These are phyloP conservation scores for Elongisporangium anandrum DNA, from an alignment of 352 stramenopile species.

Conservation along the genomic window DNA sequence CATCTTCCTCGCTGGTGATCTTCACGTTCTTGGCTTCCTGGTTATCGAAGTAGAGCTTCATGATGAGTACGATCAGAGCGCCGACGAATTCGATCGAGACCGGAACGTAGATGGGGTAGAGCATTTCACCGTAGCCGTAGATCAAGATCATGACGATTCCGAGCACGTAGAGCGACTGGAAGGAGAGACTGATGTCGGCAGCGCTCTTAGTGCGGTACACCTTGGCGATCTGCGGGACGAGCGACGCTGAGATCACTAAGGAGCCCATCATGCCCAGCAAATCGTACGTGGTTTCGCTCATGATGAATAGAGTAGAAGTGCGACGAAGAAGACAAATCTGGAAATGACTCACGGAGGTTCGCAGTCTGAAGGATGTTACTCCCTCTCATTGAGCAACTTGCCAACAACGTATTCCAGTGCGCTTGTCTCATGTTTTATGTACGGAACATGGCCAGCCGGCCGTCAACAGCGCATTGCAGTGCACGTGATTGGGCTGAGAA, in stretches of 20 bases:
- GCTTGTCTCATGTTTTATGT: too few species aligned
- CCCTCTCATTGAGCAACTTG: too few species aligned
- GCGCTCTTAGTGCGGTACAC: constrained; percentile 57
- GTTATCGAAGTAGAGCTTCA: constrained; percentile 46
- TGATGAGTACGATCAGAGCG: constrained; percentile 28
- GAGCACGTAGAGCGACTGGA: constrained; percentile 40
- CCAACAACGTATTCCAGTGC: too few species aligned
- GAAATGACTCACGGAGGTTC: too few species aligned
- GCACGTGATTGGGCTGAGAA: too few species aligned
- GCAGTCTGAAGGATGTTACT: too few species aligned
- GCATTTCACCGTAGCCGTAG: constrained; percentile 40
- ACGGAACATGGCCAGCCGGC: too few species aligned
- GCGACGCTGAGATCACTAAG: constrained; percentile 51
- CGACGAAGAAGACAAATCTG: too few species aligned
- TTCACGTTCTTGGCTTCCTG: too few species aligned
- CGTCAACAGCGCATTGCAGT: too few species aligned
- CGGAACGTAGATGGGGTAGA: constrained; percentile 59
- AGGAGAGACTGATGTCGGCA: constrained; percentile 48
- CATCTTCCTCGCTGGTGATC: too few species aligned
- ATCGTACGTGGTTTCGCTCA: constrained; percentile 27
- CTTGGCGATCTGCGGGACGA: constrained; percentile 54
- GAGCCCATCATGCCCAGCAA: constrained; percentile 55
- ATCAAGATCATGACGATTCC: constrained; percentile 33
- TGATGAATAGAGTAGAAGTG: not conserved
- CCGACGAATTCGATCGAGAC: constrained; percentile 35